Percentiles rank a stretch among this genome's conserved stretches.
These are phyloP conservation scores for Omphalea diandra DNA, from an alignment of 441 rosid genomes.

Conservation along the genomic window DNA sequence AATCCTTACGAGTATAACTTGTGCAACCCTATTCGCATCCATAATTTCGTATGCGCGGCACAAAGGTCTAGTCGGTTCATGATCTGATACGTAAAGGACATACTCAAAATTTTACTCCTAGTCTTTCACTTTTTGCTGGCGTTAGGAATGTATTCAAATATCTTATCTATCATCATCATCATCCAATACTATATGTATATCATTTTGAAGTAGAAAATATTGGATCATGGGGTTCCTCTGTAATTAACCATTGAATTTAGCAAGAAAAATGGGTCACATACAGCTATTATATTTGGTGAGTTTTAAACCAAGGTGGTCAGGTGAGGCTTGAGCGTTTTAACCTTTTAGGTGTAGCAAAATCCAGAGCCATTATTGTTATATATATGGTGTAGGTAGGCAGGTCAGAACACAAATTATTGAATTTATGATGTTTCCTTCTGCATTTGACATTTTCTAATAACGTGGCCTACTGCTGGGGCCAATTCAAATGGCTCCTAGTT, in stretches of 20 bases:
- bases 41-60: conserved; percentile 69
- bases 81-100: conserved; percentile 23
- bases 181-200: neutral
- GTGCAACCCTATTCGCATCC: conserved; percentile 40
- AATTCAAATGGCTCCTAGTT: neutral
- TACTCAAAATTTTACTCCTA: neutral
- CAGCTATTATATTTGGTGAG: neutral
- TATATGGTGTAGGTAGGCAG: neutral
- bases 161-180: neutral
- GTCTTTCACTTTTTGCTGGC: neutral
- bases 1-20: conserved; percentile 38
- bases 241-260: conserved; percentile 8
- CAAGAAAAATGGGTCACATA: neutral
- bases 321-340: neutral
- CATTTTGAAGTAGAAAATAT: neutral
- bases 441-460: neutral
- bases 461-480: neutral
- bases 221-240: neutral
- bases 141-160: neutral
- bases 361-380: neutral
- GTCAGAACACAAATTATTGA: conserved; percentile 4
- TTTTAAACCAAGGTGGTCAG: neutral
- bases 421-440: conserved; percentile 1
- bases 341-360: neutral
- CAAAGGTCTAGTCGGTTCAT: conserved; percentile 65